phyloP scores from a whole-genome alignment of 495 filamentous ascomycete genomes.

The Cryomyces minteri region DNA sequence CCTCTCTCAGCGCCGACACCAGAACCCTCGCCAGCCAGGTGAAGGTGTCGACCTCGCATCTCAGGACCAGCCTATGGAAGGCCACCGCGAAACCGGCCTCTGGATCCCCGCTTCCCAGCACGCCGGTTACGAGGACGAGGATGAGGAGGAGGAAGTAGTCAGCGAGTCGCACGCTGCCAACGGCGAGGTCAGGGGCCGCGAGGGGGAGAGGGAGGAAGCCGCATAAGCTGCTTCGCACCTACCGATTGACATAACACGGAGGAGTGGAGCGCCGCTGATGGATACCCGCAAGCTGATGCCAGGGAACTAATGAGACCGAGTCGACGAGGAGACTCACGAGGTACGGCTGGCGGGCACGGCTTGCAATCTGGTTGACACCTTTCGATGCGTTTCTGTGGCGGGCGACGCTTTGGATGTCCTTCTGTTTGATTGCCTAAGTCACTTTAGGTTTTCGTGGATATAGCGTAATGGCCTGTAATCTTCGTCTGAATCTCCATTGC shows the following conservation, averaged over 20 bases:
- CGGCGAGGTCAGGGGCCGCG: conserved; percentile 37
- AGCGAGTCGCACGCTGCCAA: conserved; percentile 35
- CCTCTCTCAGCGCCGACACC: conserved; percentile 66
- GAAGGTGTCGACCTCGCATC: conserved; percentile 61
- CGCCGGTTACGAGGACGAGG: conserved; percentile 31
- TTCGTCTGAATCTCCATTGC: too few species aligned
- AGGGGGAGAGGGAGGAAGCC: conserved; percentile 32
- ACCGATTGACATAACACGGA: neutral
- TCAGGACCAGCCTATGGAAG: conserved; percentile 67
- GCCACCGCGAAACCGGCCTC: conserved; percentile 52
- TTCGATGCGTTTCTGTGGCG: too few species aligned
- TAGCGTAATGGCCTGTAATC: too few species aligned
- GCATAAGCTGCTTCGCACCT: conserved; percentile 1
- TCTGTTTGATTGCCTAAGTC: too few species aligned
- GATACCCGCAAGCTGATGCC: too few species aligned
- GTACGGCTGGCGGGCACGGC: too few species aligned
- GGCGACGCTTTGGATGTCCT: too few species aligned
- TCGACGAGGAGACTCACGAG: too few species aligned
- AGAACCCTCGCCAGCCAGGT: conserved; percentile 34
- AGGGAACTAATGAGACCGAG: too few species aligned
- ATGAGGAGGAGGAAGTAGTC: conserved; percentile 44
- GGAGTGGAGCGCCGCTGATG: too few species aligned
- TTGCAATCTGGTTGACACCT: too few species aligned
- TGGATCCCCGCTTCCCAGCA: conserved; percentile 81
- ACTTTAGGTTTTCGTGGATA: too few species aligned